phyloP scores from a whole-genome alignment of 1,284 basidiomycete species.

The Ganoderma meredithae region DNA sequence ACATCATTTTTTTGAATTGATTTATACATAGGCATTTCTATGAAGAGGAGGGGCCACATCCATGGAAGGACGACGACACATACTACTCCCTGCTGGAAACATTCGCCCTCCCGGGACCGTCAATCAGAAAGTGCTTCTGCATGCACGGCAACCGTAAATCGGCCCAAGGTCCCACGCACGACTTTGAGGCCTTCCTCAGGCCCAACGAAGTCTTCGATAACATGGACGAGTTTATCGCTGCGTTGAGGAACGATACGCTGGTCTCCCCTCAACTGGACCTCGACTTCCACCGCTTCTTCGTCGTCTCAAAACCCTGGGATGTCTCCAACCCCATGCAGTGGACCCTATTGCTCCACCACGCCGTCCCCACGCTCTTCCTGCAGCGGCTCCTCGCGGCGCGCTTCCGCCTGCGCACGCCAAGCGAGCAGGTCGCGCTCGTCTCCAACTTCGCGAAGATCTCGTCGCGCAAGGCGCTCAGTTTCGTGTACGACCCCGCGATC shows the following conservation, averaged over 20 bases:
- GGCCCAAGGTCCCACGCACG: not conserved
- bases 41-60: not conserved
- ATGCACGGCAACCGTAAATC: not conserved
- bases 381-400: not conserved
- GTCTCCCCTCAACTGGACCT: not conserved
- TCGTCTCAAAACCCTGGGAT: not conserved
- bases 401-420: not conserved
- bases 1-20: not conserved
- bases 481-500: not conserved
- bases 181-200: not conserved
- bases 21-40: not conserved
- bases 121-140: not conserved
- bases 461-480: not conserved
- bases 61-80: not conserved
- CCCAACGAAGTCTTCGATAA: not conserved
- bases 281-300: conserved; percentile 1
- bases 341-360: not conserved
- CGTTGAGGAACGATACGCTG: not conserved
- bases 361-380: not conserved
- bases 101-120: not conserved
- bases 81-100: not conserved
- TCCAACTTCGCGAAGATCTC: not conserved
- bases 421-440: not conserved
- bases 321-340: not conserved
- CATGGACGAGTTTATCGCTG: not conserved